These are phyloP conservation scores for Fraxinus ornus DNA, from an alignment of 305 asterid genomes.

Conservation along the genomic window DNA sequence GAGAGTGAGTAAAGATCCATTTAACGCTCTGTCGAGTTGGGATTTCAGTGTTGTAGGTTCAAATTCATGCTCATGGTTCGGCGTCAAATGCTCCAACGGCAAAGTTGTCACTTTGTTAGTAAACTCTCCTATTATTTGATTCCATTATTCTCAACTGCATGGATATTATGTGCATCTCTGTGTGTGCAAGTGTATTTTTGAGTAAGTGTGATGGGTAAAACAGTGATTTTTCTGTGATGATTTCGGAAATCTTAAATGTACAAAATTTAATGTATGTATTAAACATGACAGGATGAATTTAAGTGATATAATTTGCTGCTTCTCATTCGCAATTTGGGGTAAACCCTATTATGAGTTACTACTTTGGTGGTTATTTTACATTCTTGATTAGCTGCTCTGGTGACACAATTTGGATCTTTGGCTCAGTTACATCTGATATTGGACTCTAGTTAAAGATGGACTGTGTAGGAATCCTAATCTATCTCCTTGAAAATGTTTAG, in stretches of 20 bases:
- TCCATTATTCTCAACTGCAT: background rate
- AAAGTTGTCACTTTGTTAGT: conserved; percentile 34
- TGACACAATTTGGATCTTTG: background rate
- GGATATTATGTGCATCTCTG: background rate
- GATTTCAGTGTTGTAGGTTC: background rate
- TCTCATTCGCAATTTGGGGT: background rate
- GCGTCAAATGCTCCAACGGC: conserved; percentile 34
- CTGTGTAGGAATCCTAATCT: background rate
- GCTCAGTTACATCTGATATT: background rate
- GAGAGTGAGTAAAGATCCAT: conserved; percentile 1
- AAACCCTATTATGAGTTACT: background rate
- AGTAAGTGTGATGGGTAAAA: background rate
- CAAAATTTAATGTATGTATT: background rate
- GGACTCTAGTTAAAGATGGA: background rate
- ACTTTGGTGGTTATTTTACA: background rate
- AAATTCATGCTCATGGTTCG: conserved; percentile 35
- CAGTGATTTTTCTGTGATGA: background rate
- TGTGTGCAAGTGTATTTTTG: background rate
- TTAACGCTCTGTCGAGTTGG: conserved; percentile 1
- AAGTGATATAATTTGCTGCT: background rate
- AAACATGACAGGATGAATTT: background rate
- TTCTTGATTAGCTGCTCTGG: background rate
- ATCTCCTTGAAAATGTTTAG: background rate
- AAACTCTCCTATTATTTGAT: background rate
- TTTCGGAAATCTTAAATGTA: background rate